Conservation (phyloP, 352 stramenopile species). For the Phytophthora meadii region DNA sequence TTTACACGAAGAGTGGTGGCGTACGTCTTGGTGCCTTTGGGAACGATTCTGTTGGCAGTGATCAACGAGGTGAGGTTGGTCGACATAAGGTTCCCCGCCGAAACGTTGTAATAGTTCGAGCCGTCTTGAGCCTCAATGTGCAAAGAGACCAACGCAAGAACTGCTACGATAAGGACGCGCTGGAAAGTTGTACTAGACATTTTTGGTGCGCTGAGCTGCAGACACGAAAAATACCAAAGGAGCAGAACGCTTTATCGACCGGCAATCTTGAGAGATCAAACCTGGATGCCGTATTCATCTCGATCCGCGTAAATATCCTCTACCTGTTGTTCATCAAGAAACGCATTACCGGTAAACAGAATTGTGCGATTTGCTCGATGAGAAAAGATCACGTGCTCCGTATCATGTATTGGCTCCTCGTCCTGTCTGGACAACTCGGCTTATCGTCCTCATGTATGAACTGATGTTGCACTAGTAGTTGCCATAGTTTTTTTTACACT, state of each 20-base stretch:
- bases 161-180: not conserved
- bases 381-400: too few relatives aligned
- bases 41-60: constrained; percentile 24
- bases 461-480: not conserved
- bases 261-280: too few relatives aligned
- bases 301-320: too few relatives aligned
- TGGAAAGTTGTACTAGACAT: not conserved
- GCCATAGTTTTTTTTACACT: not conserved
- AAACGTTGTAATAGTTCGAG: constrained; percentile 7
- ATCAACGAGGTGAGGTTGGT: constrained; percentile 2
- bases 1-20: constrained; percentile 18
- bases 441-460: too few relatives aligned
- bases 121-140: constrained; percentile 10
- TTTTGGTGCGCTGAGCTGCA: too few relatives aligned
- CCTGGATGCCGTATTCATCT: too few relatives aligned
- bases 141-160: not conserved
- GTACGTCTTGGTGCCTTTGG: constrained; percentile 43
- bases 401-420: too few relatives aligned
- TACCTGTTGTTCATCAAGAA: too few relatives aligned
- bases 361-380: too few relatives aligned
- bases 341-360: too few relatives aligned
- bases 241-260: not conserved
- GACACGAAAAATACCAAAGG: not conserved
- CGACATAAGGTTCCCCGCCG: not conserved
- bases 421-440: too few relatives aligned